Evolutionary conservation across 352 stramenopile species (phyloP).

Genomic region (Globisporangium canariense): DNA sequence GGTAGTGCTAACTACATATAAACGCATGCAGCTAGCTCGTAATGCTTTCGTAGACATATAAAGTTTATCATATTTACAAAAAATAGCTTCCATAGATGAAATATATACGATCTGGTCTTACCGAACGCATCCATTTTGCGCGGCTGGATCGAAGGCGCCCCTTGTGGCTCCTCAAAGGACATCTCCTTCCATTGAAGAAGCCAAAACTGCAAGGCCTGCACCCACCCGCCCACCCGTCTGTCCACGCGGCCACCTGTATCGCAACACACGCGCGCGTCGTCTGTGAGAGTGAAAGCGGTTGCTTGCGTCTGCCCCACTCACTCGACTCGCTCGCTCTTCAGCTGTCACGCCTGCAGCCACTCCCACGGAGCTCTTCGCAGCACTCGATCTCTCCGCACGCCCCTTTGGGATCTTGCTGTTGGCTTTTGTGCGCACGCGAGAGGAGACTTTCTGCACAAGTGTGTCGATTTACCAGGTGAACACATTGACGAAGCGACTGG

Average conservation of each 20-base stretch:
- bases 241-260: neutral
- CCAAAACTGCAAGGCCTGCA: neutral
- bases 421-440: neutral
- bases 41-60: too few species aligned
- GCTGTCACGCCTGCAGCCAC: too few species aligned
- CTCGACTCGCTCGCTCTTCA: neutral
- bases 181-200: constrained; percentile 6
- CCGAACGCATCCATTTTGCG: constrained; percentile 10
- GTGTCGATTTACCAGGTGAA: neutral
- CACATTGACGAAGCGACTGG: neutral
- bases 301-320: neutral
- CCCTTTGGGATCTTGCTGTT: constrained; percentile 9
- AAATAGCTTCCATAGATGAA: too few species aligned
- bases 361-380: neutral
- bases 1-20: too few species aligned
- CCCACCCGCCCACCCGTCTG: neutral
- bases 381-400: neutral
- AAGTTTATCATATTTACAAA: too few species aligned
- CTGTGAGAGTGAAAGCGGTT: neutral
- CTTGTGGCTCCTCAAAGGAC: constrained; percentile 8
- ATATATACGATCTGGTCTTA: neutral
- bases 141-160: neutral
- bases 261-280: neutral
- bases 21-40: too few species aligned
- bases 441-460: neutral